Conservation (phyloP, 495 filamentous ascomycete species). For the Penicillium chermesinum region DNA sequence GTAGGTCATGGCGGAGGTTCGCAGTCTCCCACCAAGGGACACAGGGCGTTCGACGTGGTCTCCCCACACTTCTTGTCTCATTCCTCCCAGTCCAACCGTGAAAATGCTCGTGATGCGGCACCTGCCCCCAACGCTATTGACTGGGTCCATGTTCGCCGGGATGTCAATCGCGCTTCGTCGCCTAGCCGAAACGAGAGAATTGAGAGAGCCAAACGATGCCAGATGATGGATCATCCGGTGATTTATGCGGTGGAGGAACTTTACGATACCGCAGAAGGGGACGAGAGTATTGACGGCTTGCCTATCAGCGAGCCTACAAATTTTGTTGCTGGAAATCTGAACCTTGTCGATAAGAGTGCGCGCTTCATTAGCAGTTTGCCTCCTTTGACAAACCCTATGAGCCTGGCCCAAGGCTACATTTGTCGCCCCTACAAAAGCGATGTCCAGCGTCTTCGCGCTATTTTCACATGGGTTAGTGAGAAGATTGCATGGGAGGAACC, state of each 20-base stretch:
- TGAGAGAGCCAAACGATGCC: slow-evolving; percentile 84
- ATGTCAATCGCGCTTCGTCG: slow-evolving; percentile 92
- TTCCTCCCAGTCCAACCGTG: slow-evolving; percentile 31
- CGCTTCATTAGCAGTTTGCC: slow-evolving; percentile 88
- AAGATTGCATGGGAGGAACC: slow-evolving; percentile 97
- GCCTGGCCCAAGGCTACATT: slow-evolving; percentile 84
- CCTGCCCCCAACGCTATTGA: slow-evolving; percentile 58
- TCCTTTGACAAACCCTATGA: slow-evolving; percentile 77
- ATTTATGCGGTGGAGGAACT: slow-evolving; percentile 85
- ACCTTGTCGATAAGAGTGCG: slow-evolving; percentile 89
- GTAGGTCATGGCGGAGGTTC: slow-evolving; percentile 51
- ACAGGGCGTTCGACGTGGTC: slow-evolving; percentile 30
- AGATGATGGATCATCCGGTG: slow-evolving; percentile 89
- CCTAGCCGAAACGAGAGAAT: slow-evolving; percentile 80
- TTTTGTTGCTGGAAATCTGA: slow-evolving; percentile 72
- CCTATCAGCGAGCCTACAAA: slow-evolving; percentile 79
- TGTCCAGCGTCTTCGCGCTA: slow-evolving; percentile 84
- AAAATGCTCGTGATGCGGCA: slow-evolving; percentile 63
- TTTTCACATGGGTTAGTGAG: slow-evolving; percentile 95
- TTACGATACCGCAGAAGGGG: slow-evolving; percentile 78
- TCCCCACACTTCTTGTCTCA: slow-evolving; percentile 25
- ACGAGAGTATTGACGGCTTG: slow-evolving; percentile 80
- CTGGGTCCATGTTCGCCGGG: slow-evolving; percentile 93
- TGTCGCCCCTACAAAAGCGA: slow-evolving; percentile 94
- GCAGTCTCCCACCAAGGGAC: slow-evolving; percentile 45